Evolutionary conservation across 1,284 basidiomycete species (phyloP), one percentile per base, ranked within the genome.

Genomic region (Ustilago crameri): DNA sequence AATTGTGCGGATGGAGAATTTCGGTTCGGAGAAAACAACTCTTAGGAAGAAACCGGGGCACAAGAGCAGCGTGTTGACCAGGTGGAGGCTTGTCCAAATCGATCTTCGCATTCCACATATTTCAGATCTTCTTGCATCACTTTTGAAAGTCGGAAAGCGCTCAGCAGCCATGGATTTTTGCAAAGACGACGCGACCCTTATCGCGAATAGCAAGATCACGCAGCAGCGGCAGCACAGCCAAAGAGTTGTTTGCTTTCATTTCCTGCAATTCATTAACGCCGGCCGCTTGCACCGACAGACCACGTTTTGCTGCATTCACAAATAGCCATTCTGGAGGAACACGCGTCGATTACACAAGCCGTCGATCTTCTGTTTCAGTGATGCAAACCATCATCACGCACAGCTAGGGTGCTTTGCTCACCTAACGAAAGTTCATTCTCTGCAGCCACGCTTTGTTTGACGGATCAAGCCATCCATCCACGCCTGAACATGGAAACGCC

Each of bases 1-100:
- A 42, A 22, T 42, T n/a, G 23, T 8, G n/a, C 9, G 15, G n/a
- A 52, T 55, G 61, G 61, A 57, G 54, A 64, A 52, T 45, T 64
- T 41, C 61, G 61, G 54, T 24, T 53, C 34, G 53, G 59, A 32
- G 34, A 23, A 47, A 24, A 45, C 35, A 24, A 27, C 18, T 30
- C 30, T 30, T 12, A 17, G 35, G 24, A 34, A 24, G 20, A 5
- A 51, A 30, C 9, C 8, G 27, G 51, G 59, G 52, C 59, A 41
- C 32, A 26, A 55, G 48, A 55, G 52, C 59, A 51, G 35, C 40
- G 14, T 47, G 10, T 9, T 37, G 24, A 15, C 24, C 17, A 8
- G 26, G 48, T 35, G 32, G 47, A 37, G 46, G 41, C 7, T 15
- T 42, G 18, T 8, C 44, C 14, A 37, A 37, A 37, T 37, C 35